A percentile compares a stretch with the other conserved stretches of the same genome.
Conservation (phyloP, 78 protist species). For the slime mould (Dictyostelium discoideum) region DNA sequence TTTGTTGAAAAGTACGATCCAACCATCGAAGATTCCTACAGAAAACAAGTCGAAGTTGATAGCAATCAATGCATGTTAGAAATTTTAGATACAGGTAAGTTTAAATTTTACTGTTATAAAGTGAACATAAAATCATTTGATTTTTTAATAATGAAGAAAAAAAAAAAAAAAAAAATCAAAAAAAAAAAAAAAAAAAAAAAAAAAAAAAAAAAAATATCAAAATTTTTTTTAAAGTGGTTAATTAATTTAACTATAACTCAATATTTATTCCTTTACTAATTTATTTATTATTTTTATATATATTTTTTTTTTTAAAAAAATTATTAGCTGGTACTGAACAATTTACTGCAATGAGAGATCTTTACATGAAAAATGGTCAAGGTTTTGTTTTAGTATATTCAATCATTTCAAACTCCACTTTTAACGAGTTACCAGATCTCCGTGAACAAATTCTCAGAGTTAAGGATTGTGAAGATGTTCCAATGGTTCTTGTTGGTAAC, state of each 20-base stretch:
- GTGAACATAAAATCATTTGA: not conserved
- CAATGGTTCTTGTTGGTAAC: conserved; percentile 96
- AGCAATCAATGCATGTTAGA: conserved; percentile 91
- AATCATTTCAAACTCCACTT: conserved; percentile 84
- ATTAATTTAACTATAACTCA: not conserved
- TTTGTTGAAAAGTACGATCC: conserved; percentile 89
- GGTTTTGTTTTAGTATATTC: conserved; percentile 95
- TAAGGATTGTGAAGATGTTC: conserved; percentile 89
- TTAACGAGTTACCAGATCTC: conserved; percentile 85
- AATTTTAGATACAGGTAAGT: conserved; percentile 97
- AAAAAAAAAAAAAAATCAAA: not conserved
- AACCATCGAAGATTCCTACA: conserved; percentile 94
- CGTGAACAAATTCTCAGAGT: conserved; percentile 90
- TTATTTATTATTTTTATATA: not conserved
- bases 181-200: not conserved
- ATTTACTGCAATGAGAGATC: conserved; percentile 91
- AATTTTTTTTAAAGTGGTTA: no score
- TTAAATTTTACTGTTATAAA: not conserved
- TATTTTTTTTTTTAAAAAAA: not conserved
- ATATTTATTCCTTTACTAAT: not conserved
- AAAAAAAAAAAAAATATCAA: no score
- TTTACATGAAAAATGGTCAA: conserved; percentile 91
- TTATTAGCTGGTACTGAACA: conserved; percentile 83
- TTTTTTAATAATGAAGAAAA: not conserved
- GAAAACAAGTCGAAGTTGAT: conserved; percentile 94